Conservation (phyloP, 2,329 filamentous ascomycete species). For the Aspergillus sp. region DNA sequence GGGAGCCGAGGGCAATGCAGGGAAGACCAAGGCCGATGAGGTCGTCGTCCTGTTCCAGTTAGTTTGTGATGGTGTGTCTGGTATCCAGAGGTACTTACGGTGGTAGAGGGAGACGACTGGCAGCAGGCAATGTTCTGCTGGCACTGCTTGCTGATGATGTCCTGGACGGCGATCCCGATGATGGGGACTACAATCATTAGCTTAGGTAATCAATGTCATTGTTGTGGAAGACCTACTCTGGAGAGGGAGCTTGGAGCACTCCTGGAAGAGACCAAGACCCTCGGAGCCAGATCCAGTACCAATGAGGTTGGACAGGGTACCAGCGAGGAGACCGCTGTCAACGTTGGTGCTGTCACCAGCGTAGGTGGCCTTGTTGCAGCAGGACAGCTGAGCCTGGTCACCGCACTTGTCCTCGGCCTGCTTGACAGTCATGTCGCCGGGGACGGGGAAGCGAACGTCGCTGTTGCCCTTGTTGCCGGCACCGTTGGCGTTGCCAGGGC, state of each 20-base stretch:
- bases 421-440: constrained; percentile 36
- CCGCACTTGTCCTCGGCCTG: constrained; percentile 43
- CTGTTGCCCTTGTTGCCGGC: constrained; percentile 37
- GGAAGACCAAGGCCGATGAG: constrained; percentile 41
- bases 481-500: constrained; percentile 27
- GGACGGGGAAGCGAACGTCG: constrained; percentile 37
- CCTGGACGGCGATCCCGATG: constrained; percentile 33
- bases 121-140: constrained; percentile 46
- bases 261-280: constrained; percentile 43
- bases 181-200: constrained; percentile 24
- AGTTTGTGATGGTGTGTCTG: background rate
- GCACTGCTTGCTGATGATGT: constrained; percentile 43
- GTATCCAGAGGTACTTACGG: constrained; percentile 23
- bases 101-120: constrained; percentile 37
- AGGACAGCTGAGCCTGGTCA: constrained; percentile 41
- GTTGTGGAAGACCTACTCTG: constrained; percentile 26
- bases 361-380: constrained; percentile 44
- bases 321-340: constrained; percentile 35
- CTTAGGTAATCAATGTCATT: background rate
- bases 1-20: constrained; percentile 42
- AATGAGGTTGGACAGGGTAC: constrained; percentile 38
- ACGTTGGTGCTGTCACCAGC: constrained; percentile 38
- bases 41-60: constrained; percentile 30
- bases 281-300: constrained; percentile 36
- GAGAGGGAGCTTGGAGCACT: constrained; percentile 45